Evolutionary conservation across 371 early-diverging fungal genomes (phyloP), one percentile per base, ranked within the genome.

Genomic region (Rhizopus sp.): DNA sequence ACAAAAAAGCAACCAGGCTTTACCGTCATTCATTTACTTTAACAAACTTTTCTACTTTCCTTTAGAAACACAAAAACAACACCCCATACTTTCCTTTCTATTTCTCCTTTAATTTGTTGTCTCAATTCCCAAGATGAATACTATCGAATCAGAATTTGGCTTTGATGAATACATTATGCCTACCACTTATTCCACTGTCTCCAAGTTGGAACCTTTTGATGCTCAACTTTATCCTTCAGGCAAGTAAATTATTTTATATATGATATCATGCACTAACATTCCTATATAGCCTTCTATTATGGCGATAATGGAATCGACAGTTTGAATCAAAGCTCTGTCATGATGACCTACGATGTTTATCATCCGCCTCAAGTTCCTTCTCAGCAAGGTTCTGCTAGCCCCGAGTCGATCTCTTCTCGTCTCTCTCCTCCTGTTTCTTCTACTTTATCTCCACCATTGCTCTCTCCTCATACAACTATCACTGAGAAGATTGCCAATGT

Each of bases 91-190:
- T 57, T 58, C 63, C 56, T 57, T 50, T 44, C 45, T 16, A 33
- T 32, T 29, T 7, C 50, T 23, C 31, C 30, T 30, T 40, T 39
- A 13, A 32, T 17, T 47, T 29, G n/a, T 30, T 32, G 42, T 40
- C 31, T 32, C 35, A 64, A 50, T 15, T 55, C 50, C 51, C 54
- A 51, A 33, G 30, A 60, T 46, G 50, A 60, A 56, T 48, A 55
- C 38, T 40, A 66, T 68, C 55, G 71, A 75, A 66, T 57, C 67
- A 54, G 70, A 72, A 62, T 72, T 70, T 58, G 69, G 70, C 53
- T 76, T 76, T 70, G 77, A 76, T 50, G 77, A 76, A 57, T 76
- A 76, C 68, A 76, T 76, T 63, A 70, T 75, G 73, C 68, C 72
- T 31, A 66, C 65, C 17, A 72, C 69, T 44, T 75, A 68, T 55